Evolutionary conservation across 2,329 filamentous ascomycete species (phyloP).

Genomic region (Diaporthe ampelina): DNA sequence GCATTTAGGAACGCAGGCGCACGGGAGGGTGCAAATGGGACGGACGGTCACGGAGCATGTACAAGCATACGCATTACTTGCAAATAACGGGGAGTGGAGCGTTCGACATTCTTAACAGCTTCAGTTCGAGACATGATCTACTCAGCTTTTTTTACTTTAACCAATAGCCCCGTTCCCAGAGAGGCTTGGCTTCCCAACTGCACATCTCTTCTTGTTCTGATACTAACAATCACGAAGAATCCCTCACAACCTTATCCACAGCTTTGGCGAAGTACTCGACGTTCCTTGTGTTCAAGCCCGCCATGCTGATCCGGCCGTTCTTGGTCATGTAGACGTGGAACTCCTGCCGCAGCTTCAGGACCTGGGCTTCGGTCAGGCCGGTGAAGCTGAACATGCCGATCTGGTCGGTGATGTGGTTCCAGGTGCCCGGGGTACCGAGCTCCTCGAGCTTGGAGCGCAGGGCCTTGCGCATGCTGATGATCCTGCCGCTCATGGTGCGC

Average conservation of each 20-base stretch:
- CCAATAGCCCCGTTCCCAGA: background rate
- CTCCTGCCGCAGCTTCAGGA: conserved; percentile 76
- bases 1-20: background rate
- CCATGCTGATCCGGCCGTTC: conserved; percentile 98
- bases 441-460: conserved; percentile 86
- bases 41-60: conserved; percentile 6
- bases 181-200: background rate
- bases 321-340: conserved; percentile 93
- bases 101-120: conserved; percentile 11
- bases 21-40: background rate
- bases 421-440: conserved; percentile 87
- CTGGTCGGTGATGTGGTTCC: conserved; percentile 98
- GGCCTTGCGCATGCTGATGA: conserved; percentile 89
- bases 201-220: background rate
- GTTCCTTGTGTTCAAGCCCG: conserved; percentile 93
- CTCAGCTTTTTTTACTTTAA: background rate
- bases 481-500: conserved; percentile 93
- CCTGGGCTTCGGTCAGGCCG: conserved; percentile 81
- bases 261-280: conserved; percentile 94
- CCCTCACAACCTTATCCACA: conserved; percentile 85
- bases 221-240: conserved; percentile 49
- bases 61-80: conserved; percentile 14
- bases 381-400: conserved; percentile 99
- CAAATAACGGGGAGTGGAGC: background rate
- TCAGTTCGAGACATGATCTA: background rate